Evolutionary conservation across 768 basidiomycete species (phyloP).

Genomic region (Tylopilus plumbeoviolaceoides): DNA sequence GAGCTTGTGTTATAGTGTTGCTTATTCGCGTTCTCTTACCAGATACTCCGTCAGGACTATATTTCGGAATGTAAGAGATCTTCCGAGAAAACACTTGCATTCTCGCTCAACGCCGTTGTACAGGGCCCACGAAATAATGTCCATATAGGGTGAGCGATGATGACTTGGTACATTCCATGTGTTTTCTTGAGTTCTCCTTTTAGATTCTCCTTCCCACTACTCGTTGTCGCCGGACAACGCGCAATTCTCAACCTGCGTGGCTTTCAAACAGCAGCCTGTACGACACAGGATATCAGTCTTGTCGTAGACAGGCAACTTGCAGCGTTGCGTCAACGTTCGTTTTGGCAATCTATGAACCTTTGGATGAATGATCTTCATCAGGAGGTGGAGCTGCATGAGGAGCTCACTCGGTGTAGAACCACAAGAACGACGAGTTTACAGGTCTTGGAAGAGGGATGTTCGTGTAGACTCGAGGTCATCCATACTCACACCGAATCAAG

Average conservation of each 20-base stretch:
- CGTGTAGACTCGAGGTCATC: background rate
- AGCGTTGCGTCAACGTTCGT: background rate
- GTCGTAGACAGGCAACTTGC: background rate
- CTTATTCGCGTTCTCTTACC: background rate
- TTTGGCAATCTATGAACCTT: background rate
- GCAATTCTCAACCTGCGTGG: background rate
- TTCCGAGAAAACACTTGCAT: background rate
- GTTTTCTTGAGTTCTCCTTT: no score
- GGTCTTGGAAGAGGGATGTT: background rate
- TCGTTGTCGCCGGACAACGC: constrained; percentile 17
- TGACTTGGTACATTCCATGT: background rate
- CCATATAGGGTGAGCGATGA: background rate
- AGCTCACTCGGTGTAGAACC: background rate
- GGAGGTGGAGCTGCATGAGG: background rate
- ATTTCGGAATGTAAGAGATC: background rate
- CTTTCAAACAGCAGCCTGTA: background rate
- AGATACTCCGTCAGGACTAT: background rate
- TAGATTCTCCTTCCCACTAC: constrained; percentile 9
- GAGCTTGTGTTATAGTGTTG: background rate
- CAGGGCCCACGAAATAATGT: constrained; percentile 7
- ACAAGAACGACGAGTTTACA: background rate
- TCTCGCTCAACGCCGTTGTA: background rate
- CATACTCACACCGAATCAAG: background rate
- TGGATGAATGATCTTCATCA: constrained; percentile 1
- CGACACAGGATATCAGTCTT: background rate